Conservation (phyloP, 2,329 filamentous ascomycete genomes). For the Fusarium miscanthi region DNA sequence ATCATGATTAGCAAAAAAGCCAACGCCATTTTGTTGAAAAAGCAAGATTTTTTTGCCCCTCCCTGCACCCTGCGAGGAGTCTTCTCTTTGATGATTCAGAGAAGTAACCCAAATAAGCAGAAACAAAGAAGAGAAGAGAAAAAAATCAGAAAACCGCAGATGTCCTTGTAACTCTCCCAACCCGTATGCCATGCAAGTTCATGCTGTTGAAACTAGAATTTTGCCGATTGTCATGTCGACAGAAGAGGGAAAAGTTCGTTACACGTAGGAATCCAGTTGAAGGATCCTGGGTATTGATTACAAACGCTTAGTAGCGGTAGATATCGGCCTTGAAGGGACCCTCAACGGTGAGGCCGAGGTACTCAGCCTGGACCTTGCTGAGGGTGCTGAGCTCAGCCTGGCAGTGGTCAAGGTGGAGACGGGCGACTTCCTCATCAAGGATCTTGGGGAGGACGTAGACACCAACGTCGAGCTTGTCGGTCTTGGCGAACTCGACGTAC, state of each 20-base stretch:
- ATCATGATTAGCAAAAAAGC: constrained; percentile 53
- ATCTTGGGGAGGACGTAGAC: constrained; percentile 98
- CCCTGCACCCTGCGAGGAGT: constrained; percentile 46
- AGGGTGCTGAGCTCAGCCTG: constrained; percentile 94
- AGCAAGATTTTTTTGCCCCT: constrained; percentile 53
- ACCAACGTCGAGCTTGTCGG: constrained; percentile 87
- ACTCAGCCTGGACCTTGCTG: constrained; percentile 88
- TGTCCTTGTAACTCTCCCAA: constrained; percentile 46
- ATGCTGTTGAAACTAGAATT: constrained; percentile 59
- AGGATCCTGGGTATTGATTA: constrained; percentile 53
- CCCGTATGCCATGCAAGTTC: constrained; percentile 55
- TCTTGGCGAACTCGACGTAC: constrained; percentile 96
- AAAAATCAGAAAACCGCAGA: constrained; percentile 42
- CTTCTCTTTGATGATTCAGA: constrained; percentile 22
- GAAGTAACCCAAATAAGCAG: constrained; percentile 39
- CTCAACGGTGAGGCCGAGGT: constrained; percentile 85
- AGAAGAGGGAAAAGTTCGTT: constrained; percentile 49
- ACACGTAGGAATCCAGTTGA: constrained; percentile 55
- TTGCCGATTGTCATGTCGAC: constrained; percentile 49
- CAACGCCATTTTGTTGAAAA: constrained; percentile 56
- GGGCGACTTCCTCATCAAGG: constrained; percentile 97
- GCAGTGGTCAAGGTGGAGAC: constrained; percentile 91
- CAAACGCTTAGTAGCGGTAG: constrained; percentile 59
- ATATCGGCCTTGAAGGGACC: constrained; percentile 94
- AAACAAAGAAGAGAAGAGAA: constrained; percentile 42